These are phyloP conservation scores for Coemansia sp. DNA, from an alignment of 192 early-diverging fungal species.

Conservation along the genomic window DNA sequence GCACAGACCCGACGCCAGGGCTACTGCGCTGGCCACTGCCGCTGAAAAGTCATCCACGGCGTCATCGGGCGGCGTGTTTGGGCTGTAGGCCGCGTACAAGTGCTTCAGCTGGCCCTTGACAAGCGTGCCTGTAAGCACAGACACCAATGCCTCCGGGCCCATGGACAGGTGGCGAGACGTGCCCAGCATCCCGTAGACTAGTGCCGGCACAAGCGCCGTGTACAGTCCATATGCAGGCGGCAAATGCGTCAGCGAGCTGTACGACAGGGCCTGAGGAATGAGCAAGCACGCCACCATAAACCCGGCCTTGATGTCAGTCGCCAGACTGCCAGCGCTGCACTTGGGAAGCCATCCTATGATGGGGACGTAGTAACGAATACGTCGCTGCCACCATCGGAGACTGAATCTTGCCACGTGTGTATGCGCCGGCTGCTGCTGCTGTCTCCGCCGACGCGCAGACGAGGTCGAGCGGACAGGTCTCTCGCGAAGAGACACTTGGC, in stretches of 20 bases:
- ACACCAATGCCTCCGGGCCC: constrained; percentile 92
- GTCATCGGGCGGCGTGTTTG: constrained; percentile 53
- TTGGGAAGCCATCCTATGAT: constrained; percentile 90
- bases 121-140: constrained; percentile 79
- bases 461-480: not conserved
- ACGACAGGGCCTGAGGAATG: constrained; percentile 82
- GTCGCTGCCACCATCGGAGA: constrained; percentile 48
- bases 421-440: constrained; percentile 9
- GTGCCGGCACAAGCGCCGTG: constrained; percentile 78
- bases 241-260: constrained; percentile 86
- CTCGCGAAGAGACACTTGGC: constrained; percentile 24
- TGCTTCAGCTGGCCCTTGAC: constrained; percentile 67
- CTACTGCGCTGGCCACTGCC: constrained; percentile 69
- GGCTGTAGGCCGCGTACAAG: constrained; percentile 51
- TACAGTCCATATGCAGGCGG: constrained; percentile 93
- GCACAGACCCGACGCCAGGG: constrained; percentile 89
- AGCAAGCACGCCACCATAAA: constrained; percentile 80
- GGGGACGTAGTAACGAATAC: constrained; percentile 92
- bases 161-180: constrained; percentile 94
- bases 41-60: constrained; percentile 58
- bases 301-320: constrained; percentile 82
- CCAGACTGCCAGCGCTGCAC: constrained; percentile 69
- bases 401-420: constrained; percentile 16
- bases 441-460: constrained; percentile 20
- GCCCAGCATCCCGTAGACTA: constrained; percentile 90